These are phyloP conservation scores for Canavalia ensiformis DNA, from an alignment of 306 rosid genomes.

Conservation along the genomic window DNA sequence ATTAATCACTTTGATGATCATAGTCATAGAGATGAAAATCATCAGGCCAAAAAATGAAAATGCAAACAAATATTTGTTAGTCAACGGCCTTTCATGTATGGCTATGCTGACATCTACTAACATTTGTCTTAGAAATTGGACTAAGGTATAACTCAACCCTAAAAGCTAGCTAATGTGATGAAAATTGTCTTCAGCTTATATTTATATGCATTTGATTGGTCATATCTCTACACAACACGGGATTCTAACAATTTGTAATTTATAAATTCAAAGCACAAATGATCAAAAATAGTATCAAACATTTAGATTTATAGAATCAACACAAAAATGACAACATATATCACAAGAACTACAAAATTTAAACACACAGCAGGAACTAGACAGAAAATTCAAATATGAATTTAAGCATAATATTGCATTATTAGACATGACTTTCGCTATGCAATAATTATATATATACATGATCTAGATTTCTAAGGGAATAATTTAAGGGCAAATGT, in stretches of 20 bases:
- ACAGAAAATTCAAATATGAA: background rate
- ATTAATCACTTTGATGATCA: background rate
- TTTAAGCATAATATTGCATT: constrained; percentile 33
- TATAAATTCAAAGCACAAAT: constrained; percentile 14
- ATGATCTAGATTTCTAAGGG: constrained; percentile 14
- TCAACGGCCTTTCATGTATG: constrained; percentile 14
- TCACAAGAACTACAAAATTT: background rate
- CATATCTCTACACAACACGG: no score
- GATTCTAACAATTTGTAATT: background rate
- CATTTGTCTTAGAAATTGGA: background rate
- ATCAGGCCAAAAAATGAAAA: background rate
- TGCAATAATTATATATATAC: background rate
- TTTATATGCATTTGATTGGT: no score
- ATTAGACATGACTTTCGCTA: background rate
- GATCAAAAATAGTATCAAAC: background rate
- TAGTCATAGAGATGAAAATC: constrained; percentile 17
- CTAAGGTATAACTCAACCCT: no score
- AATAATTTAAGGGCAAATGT: constrained; percentile 24
- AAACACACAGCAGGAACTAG: background rate
- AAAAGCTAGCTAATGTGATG: no score
- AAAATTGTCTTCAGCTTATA: no score
- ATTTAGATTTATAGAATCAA: constrained; percentile 8
- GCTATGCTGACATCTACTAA: constrained; percentile 1
- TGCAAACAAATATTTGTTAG: constrained; percentile 20
- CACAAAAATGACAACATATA: background rate